These are phyloP conservation scores for Taxillus chinensis DNA, from an alignment of 164 flowering plant genomes.

Conservation along the genomic window DNA sequence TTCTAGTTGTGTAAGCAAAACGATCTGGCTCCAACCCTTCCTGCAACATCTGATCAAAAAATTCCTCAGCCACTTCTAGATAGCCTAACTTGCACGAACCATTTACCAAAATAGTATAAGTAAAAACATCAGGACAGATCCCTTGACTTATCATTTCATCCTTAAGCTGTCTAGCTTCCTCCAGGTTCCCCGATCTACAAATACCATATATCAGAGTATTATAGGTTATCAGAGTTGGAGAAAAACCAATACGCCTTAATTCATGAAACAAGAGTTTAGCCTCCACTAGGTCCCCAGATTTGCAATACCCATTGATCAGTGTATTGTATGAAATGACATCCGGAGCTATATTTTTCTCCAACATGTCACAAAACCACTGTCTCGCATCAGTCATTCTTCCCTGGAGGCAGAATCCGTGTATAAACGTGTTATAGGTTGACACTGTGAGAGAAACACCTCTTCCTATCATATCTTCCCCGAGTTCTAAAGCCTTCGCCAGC, in stretches of 20 bases:
- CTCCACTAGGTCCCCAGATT: slow-evolving; percentile 30
- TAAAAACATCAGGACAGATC: slow-evolving; percentile 45
- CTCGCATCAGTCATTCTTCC: slow-evolving; percentile 47
- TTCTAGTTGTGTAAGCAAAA: slow-evolving; percentile 33
- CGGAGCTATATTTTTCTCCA: slow-evolving; percentile 29
- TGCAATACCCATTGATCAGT: slow-evolving; percentile 63
- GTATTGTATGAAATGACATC: slow-evolving; percentile 56
- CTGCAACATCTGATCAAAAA: slow-evolving; percentile 48
- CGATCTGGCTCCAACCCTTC: slow-evolving; percentile 52
- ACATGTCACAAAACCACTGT: slow-evolving; percentile 31
- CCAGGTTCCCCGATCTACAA: slow-evolving; percentile 38
- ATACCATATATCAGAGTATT: slow-evolving; percentile 58
- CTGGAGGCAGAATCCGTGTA: slow-evolving; percentile 40
- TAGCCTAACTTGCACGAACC: slow-evolving; percentile 44
- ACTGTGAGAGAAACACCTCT: slow-evolving; percentile 41
- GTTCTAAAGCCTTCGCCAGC: slow-evolving; percentile 33
- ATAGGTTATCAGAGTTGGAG: slow-evolving; percentile 51
- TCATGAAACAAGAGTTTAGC: slow-evolving; percentile 50
- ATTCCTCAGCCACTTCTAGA: slow-evolving; percentile 30
- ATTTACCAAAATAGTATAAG: slow-evolving; percentile 52
- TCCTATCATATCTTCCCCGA: slow-evolving; percentile 37
- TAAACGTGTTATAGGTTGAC: slow-evolving; percentile 40
- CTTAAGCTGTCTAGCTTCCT: slow-evolving; percentile 38
- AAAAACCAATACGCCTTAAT: slow-evolving; percentile 19
- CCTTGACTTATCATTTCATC: slow-evolving; percentile 40